Conservation (phyloP, 139 green algal genomes). For the Chlorella sp. region DNA sequence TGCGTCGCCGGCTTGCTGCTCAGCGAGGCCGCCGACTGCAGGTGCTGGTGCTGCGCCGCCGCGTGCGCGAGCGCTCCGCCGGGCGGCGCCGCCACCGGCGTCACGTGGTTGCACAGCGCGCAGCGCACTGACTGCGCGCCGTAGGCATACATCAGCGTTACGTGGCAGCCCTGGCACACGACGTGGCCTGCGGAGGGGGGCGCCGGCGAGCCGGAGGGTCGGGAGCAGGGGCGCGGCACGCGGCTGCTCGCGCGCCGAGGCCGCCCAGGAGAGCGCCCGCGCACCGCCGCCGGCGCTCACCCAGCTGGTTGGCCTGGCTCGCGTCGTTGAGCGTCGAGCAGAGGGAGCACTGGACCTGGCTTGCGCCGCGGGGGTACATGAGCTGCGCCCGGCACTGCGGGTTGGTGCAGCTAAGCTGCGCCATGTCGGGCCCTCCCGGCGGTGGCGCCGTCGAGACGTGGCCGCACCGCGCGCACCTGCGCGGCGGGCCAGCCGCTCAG, state of each 20-base stretch:
- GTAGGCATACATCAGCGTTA: slow-evolving; percentile 90
- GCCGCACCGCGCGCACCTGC: too few species aligned
- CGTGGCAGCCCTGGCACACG: slow-evolving; percentile 81
- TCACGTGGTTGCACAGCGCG: slow-evolving; percentile 88
- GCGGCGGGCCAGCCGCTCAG: too few species aligned
- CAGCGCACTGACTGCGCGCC: slow-evolving; percentile 93
- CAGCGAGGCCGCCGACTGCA: not conserved
- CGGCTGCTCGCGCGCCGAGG: too few species aligned
- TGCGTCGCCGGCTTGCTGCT: slow-evolving; percentile 16
- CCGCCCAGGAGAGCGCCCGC: too few species aligned
- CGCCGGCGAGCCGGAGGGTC: not conserved
- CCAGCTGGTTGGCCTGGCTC: slow-evolving; percentile 65
- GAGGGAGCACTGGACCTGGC: slow-evolving; percentile 89
- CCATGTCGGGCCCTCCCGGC: slow-evolving; percentile 56
- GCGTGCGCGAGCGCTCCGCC: not conserved
- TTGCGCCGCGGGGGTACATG: slow-evolving; percentile 85
- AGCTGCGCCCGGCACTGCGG: slow-evolving; percentile 77
- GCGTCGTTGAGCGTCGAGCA: slow-evolving; percentile 81
- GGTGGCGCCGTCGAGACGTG: not conserved
- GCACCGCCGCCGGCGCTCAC: too few species aligned
- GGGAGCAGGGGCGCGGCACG: not conserved
- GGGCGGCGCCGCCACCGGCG: slow-evolving; percentile 32
- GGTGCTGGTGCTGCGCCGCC: too few species aligned
- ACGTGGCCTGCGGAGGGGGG: too few species aligned
- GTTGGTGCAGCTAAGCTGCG: slow-evolving; percentile 87